Percentiles rank a stretch among this genome's conserved stretches.
Conservation (phyloP, 1,284 basidiomycete species). For the Melampsora abietis-canadensis region DNA sequence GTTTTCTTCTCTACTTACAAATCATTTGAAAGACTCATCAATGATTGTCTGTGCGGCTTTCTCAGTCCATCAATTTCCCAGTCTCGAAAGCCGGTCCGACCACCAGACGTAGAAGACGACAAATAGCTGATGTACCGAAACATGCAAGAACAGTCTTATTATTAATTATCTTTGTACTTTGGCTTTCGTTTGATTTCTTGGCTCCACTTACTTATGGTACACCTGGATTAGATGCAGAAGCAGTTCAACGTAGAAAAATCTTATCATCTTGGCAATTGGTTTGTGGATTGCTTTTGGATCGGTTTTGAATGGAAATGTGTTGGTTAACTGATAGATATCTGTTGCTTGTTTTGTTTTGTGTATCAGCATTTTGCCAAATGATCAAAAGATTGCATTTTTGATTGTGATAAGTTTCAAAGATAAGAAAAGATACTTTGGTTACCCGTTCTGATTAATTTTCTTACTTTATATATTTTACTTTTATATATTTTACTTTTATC, state of each 20-base stretch:
- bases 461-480: no score
- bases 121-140: conserved; percentile 66
- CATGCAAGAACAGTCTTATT: conserved; percentile 57
- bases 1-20: conserved; percentile 39
- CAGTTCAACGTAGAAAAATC: conserved; percentile 48
- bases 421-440: neutral
- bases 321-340: neutral
- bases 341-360: neutral
- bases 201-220: conserved; percentile 87
- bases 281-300: neutral
- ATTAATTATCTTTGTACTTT: conserved; percentile 61
- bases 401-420: neutral
- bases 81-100: conserved; percentile 65
- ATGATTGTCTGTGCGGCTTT: conserved; percentile 49
- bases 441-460: no score
- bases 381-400: neutral
- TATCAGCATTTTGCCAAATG: conserved; percentile 15
- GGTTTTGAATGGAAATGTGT: neutral
- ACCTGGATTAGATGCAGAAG: conserved; percentile 59
- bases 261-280: conserved; percentile 50
- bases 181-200: conserved; percentile 70
- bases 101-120: conserved; percentile 63
- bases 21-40: neutral
- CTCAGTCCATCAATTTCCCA: conserved; percentile 78
- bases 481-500: no score